Percentiles rank a stretch among this genome's conserved stretches.
Evolutionary conservation across 139 green algal genomes (phyloP).

Genomic region (Chlamydomonas schloesseri): DNA sequence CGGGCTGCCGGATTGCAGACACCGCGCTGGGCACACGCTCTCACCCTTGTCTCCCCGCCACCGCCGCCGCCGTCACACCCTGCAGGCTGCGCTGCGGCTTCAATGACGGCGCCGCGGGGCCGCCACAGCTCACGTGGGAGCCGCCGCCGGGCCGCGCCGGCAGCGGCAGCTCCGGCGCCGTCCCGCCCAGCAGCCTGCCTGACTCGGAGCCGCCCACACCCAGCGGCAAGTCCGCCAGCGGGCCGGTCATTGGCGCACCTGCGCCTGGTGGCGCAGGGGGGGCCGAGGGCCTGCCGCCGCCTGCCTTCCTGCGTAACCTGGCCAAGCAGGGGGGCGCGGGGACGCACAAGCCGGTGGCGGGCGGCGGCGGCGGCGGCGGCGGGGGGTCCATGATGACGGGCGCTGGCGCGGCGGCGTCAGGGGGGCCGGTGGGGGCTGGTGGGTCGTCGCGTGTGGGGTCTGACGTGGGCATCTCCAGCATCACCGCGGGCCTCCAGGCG

Average conservation of each 20-base stretch:
- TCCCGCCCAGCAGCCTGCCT: background rate
- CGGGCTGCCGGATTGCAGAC: no score
- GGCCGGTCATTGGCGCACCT: background rate
- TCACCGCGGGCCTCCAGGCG: conserved; percentile 18
- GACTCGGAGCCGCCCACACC: conserved; percentile 9
- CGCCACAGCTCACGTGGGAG: background rate
- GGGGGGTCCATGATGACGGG: background rate
- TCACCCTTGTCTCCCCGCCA: no score
- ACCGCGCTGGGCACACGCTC: no score
- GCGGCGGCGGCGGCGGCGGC: background rate
- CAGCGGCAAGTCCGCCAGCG: background rate
- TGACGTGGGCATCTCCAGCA: background rate
- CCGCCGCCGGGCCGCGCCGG: conserved; percentile 25
- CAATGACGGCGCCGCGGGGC: background rate
- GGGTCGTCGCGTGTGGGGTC: no score
- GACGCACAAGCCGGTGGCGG: conserved; percentile 3
- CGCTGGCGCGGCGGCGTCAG: background rate
- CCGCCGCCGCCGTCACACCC: no score
- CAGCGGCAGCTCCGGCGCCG: background rate
- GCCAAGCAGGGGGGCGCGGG: conserved; percentile 28
- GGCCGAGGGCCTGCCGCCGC: background rate
- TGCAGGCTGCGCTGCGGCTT: background rate
- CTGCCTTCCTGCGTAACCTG: conserved; percentile 37
- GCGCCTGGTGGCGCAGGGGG: no score
- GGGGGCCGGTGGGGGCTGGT: background rate